phyloP scores from a whole-genome alignment of 495 filamentous ascomycete species.

The Amphirosellinia nigrospora region DNA sequence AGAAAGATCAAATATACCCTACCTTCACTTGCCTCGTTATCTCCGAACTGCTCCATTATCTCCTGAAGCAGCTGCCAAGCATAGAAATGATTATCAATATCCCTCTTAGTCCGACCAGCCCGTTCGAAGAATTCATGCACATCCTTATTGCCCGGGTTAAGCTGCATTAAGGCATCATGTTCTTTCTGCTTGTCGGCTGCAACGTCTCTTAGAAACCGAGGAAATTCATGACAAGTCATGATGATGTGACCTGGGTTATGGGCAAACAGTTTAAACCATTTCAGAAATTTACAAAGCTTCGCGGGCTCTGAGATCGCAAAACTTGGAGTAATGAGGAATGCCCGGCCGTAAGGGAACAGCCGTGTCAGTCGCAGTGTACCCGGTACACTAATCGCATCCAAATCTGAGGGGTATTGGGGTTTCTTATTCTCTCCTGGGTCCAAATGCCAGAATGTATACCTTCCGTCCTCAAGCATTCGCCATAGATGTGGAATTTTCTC shows the following conservation, averaged over 20 bases:
- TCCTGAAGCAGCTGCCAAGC: conserved; percentile 34
- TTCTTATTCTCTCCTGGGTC: conserved; percentile 33
- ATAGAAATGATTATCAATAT: conserved; percentile 34
- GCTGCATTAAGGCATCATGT: conserved; percentile 29
- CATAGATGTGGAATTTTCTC: conserved; percentile 21
- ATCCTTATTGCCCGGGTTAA: conserved; percentile 22
- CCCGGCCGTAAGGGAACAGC: conserved; percentile 64
- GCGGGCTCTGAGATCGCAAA: conserved; percentile 60
- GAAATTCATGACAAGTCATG: conserved; percentile 48
- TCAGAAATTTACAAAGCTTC: conserved; percentile 57
- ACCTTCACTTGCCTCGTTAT: conserved; percentile 37
- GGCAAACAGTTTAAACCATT: conserved; percentile 57
- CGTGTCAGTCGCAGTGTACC: conserved; percentile 50
- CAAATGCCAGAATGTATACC: conserved; percentile 40
- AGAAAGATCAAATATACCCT: neutral
- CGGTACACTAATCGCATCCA: conserved; percentile 24
- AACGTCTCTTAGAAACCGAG: conserved; percentile 48
- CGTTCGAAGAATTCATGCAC: conserved; percentile 26
- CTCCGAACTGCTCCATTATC: conserved; percentile 33
- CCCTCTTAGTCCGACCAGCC: conserved; percentile 24
- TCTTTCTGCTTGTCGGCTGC: conserved; percentile 48
- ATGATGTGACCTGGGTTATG: conserved; percentile 33
- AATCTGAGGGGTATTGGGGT: conserved; percentile 36
- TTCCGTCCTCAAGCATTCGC: conserved; percentile 29
- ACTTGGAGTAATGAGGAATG: conserved; percentile 68